These are phyloP conservation scores for Casuarina equisetifolia DNA, from an alignment of 306 rosid genomes.

Conservation along the genomic window DNA sequence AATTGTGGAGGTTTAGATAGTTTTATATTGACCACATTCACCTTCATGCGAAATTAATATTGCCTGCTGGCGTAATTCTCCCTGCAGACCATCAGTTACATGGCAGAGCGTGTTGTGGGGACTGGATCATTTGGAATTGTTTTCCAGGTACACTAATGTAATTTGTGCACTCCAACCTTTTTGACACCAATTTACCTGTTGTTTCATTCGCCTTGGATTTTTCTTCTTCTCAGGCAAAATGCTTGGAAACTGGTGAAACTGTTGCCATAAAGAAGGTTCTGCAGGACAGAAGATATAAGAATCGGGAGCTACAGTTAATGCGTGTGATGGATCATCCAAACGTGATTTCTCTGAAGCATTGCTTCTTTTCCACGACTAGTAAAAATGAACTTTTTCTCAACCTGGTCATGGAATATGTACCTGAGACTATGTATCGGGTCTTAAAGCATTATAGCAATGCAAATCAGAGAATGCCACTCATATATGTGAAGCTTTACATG, in stretches of 20 bases:
- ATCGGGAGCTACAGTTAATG: constrained; percentile 92
- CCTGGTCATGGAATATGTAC: constrained; percentile 98
- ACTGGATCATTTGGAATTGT: constrained; percentile 94
- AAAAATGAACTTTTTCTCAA: constrained; percentile 90
- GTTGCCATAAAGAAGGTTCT: constrained; percentile 94
- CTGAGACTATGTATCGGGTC: constrained; percentile 84
- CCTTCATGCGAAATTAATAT: constrained; percentile 31
- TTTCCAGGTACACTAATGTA: constrained; percentile 64
- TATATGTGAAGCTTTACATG: constrained; percentile 86
- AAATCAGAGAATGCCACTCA: constrained; percentile 84
- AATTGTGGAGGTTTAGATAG: constrained; percentile 6
- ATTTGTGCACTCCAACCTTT: constrained; percentile 10
- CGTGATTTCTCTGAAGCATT: constrained; percentile 87
- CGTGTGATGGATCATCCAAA: constrained; percentile 98
- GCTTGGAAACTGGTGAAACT: constrained; percentile 92
- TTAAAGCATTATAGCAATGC: constrained; percentile 77
- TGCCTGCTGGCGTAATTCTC: constrained; percentile 18
- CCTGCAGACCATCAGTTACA: constrained; percentile 91
- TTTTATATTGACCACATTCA: background rate
- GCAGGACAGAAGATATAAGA: constrained; percentile 89
- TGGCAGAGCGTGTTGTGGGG: constrained; percentile 96
- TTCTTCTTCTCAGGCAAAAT: constrained; percentile 64
- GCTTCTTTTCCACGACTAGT: constrained; percentile 92
- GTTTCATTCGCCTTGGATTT: constrained; percentile 4
- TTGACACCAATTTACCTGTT: background rate